Evolutionary conservation across 2,329 filamentous ascomycete genomes (phyloP).

Genomic region (Exophiala lecanii-corni): DNA sequence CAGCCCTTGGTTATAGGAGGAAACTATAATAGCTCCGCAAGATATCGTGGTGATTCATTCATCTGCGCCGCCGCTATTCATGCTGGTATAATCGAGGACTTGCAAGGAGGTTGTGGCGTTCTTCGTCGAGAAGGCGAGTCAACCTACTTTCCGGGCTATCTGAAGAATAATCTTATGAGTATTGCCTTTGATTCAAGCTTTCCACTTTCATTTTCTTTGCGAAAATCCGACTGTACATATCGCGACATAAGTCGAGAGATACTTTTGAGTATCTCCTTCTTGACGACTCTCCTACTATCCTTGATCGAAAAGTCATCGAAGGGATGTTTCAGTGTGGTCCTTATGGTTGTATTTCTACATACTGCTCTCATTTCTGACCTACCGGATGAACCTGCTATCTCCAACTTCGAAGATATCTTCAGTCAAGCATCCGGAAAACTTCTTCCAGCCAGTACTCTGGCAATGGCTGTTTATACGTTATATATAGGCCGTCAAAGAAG

Average conservation of each 20-base stretch:
- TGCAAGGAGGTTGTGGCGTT: conserved; percentile 54
- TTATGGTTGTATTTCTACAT: conserved; percentile 55
- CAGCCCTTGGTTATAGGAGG: conserved; percentile 53
- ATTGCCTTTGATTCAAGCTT: conserved; percentile 54
- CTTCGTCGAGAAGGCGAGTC: conserved; percentile 51
- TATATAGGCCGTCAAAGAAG: neutral
- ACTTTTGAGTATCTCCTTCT: conserved; percentile 51
- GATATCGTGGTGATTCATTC: conserved; percentile 58
- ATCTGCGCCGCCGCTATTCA: conserved; percentile 58
- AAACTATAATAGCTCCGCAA: conserved; percentile 35
- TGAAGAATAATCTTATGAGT: conserved; percentile 49
- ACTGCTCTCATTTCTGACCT: conserved; percentile 58
- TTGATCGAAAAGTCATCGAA: conserved; percentile 54
- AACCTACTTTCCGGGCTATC: conserved; percentile 41
- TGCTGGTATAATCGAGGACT: conserved; percentile 52
- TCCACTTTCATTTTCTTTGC: conserved; percentile 54
- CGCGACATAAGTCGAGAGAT: conserved; percentile 48
- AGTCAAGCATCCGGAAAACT: neutral
- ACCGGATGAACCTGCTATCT: conserved; percentile 36
- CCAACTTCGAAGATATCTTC: neutral
- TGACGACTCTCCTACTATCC: conserved; percentile 51
- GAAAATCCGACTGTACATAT: neutral
- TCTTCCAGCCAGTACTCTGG: conserved; percentile 30
- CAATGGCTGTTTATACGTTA: conserved; percentile 7
- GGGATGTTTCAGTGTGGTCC: conserved; percentile 53